These are phyloP conservation scores for Barnettozyma sp. DNA, from an alignment of 805 yeast species.

Conservation along the genomic window DNA sequence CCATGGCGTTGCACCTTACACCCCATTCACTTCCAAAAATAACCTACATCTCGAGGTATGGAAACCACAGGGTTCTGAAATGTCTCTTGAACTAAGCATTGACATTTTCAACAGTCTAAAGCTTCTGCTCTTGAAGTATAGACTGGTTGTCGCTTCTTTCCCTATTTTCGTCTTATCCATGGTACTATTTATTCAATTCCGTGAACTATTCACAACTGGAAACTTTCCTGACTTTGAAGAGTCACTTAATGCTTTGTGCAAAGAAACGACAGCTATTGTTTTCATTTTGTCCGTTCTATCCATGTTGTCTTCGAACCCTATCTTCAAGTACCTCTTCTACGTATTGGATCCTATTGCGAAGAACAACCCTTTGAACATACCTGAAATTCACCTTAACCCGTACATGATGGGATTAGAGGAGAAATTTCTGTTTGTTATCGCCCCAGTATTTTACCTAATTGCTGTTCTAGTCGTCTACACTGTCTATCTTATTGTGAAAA, in stretches of 20 bases:
- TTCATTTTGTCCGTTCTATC: conserved; percentile 31
- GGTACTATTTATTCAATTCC: conserved; percentile 50
- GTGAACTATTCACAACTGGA: conserved; percentile 32
- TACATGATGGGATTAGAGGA: conserved; percentile 66
- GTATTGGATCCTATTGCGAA: conserved; percentile 48
- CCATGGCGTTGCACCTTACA: conserved; percentile 67
- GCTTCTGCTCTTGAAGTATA: conserved; percentile 64
- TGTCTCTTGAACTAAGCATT: conserved; percentile 29
- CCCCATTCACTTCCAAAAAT: conserved; percentile 38
- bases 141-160: conserved; percentile 66
- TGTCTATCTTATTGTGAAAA: conserved; percentile 22
- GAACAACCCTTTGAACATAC: conserved; percentile 38
- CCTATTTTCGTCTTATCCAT: conserved; percentile 55
- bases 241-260: conserved; percentile 35
- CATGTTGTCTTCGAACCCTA: conserved; percentile 29
- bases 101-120: conserved; percentile 58
- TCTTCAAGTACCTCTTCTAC: conserved; percentile 34
- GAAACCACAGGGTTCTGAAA: conserved; percentile 26
- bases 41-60: conserved; percentile 42
- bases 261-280: conserved; percentile 24
- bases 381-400: conserved; percentile 41
- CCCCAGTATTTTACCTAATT: conserved; percentile 45
- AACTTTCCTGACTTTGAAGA: conserved; percentile 39
- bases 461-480: conserved; percentile 38
- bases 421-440: conserved; percentile 45